Conservation (phyloP, 345 rosid species). For the Pistacia vera region DNA sequence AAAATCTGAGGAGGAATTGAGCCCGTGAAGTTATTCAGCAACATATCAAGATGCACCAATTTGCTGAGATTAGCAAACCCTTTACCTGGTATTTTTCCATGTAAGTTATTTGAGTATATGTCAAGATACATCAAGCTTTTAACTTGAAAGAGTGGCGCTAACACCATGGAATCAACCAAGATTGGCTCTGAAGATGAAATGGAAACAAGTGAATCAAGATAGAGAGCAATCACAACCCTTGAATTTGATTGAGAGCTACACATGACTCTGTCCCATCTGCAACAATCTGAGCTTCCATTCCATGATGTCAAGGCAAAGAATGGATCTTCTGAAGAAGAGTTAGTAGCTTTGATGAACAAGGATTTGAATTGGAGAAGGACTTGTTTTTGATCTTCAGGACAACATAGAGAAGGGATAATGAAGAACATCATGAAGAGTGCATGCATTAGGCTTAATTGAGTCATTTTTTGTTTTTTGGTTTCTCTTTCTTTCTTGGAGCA, state of each 20-base stretch:
- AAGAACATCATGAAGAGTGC: neutral
- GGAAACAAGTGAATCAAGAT: conserved; percentile 17
- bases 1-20: conserved; percentile 34
- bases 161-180: conserved; percentile 17
- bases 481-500: too few species aligned
- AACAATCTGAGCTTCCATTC: conserved; percentile 35
- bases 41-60: conserved; percentile 31
- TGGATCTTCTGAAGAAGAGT: conserved; percentile 5
- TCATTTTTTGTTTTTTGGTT: too few species aligned
- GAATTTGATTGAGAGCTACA: conserved; percentile 17
- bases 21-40: conserved; percentile 27
- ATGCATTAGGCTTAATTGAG: too few species aligned
- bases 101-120: conserved; percentile 20
- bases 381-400: conserved; percentile 31
- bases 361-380: conserved; percentile 41
- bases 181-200: neutral
- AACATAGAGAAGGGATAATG: conserved; percentile 22
- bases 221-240: conserved; percentile 21
- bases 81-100: conserved; percentile 24
- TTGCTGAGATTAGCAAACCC: conserved; percentile 30
- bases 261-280: conserved; percentile 33
- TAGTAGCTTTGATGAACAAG: conserved; percentile 1
- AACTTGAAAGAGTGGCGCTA: conserved; percentile 30
- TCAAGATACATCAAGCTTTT: conserved; percentile 29
- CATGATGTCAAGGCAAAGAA: conserved; percentile 26